Percentiles rank a stretch among this genome's conserved stretches.
phyloP scores from a whole-genome alignment of 2,329 filamentous ascomycete species.

The Penicillium sp. region DNA sequence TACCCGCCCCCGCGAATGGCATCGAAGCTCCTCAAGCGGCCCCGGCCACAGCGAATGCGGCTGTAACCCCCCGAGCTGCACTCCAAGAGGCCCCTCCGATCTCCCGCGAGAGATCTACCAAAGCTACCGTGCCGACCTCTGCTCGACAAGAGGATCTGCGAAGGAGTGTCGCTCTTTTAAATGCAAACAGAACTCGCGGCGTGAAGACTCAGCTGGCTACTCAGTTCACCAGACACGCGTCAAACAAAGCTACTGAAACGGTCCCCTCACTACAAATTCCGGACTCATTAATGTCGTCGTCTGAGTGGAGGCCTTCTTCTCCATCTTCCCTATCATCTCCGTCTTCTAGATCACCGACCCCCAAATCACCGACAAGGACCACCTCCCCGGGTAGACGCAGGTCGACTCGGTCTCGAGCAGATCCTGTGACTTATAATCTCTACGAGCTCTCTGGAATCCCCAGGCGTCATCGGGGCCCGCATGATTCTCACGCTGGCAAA shows the following conservation, averaged over 20 bases:
- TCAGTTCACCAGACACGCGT: neutral
- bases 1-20: neutral
- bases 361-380: neutral
- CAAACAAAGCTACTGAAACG: neutral
- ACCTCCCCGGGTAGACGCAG: slow-evolving; percentile 20
- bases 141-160: slow-evolving; percentile 6
- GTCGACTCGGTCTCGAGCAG: slow-evolving; percentile 29
- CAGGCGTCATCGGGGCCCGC: no score
- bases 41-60: neutral
- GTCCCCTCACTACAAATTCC: neutral
- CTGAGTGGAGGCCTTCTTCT: neutral
- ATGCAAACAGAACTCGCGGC: slow-evolving; percentile 4
- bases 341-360: slow-evolving; percentile 1
- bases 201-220: neutral
- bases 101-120: neutral
- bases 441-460: slow-evolving; percentile 17
- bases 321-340: neutral
- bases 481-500: neutral
- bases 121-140: neutral
- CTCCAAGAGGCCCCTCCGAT: neutral
- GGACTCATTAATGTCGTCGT: neutral
- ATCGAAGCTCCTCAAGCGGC: neutral
- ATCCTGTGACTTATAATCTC: slow-evolving; percentile 36
- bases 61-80: neutral
- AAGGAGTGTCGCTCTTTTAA: slow-evolving; percentile 5